Conservation (phyloP, 768 basidiomycete species). For the Suillus americanus region DNA sequence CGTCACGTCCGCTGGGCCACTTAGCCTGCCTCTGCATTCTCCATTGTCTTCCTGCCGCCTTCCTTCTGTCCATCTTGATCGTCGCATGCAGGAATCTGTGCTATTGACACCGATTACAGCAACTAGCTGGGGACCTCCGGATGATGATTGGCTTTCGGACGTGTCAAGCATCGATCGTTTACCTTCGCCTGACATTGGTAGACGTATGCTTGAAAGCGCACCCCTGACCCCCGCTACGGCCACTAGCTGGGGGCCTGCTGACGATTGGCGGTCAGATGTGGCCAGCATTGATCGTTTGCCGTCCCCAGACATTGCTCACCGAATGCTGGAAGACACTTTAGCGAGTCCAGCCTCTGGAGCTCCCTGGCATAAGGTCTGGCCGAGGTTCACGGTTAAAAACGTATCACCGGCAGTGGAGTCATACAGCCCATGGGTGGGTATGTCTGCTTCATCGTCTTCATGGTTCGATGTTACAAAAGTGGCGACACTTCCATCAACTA, state of each 20-base stretch:
- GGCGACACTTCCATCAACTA: conserved; percentile 1
- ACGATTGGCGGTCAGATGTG: conserved; percentile 38
- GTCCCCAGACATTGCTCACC: conserved; percentile 56
- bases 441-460: not conserved
- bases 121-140: conserved; percentile 57
- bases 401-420: not conserved
- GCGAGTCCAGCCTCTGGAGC: conserved; percentile 27
- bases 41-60: conserved; percentile 37
- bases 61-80: conserved; percentile 57
- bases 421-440: conserved; percentile 3
- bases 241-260: conserved; percentile 53
- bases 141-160: conserved; percentile 39
- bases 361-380: conserved; percentile 13
- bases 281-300: conserved; percentile 39
- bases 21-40: conserved; percentile 41
- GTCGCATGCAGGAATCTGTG: conserved; percentile 56
- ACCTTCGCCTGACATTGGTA: conserved; percentile 59
- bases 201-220: conserved; percentile 36
- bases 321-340: conserved; percentile 56
- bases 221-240: conserved; percentile 36
- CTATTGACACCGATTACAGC: conserved; percentile 41
- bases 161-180: conserved; percentile 36
- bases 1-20: conserved; percentile 66
- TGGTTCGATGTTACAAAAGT: not conserved
- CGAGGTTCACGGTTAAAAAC: not conserved